A percentile compares a stretch with the other conserved stretches of the same genome.
Conservation (phyloP, 129 eudicot genomes). For the Artemisia argyi region DNA sequence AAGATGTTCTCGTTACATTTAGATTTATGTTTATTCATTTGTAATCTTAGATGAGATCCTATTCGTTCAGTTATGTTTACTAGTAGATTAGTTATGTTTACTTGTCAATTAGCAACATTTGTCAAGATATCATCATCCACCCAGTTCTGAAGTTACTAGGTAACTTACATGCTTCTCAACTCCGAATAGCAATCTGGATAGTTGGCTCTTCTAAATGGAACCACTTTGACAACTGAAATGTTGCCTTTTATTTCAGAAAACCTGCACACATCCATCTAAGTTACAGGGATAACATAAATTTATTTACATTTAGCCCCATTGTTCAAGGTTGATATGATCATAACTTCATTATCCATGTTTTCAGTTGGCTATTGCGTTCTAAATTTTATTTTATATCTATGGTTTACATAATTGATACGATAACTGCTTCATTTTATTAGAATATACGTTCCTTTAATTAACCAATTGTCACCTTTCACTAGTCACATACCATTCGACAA, state of each 20-base stretch:
- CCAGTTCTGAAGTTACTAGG: conserved; percentile 81
- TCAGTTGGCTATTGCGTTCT: conserved; percentile 10
- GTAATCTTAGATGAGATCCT: conserved; percentile 7
- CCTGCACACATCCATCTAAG: conserved; percentile 96
- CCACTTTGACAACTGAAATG: conserved; percentile 54
- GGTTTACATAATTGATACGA: too few relatives aligned
- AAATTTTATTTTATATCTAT: background rate
- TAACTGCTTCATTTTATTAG: too few relatives aligned
- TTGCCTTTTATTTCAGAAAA: conserved; percentile 64
- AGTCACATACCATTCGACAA: too few relatives aligned
- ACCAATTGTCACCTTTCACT: too few relatives aligned
- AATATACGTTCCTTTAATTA: too few relatives aligned
- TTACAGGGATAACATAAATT: conserved; percentile 49
- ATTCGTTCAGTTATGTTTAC: background rate
- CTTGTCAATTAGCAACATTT: conserved; percentile 31
- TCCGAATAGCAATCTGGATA: conserved; percentile 79
- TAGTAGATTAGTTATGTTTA: background rate
- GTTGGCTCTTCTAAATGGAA: conserved; percentile 66
- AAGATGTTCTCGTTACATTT: conserved; percentile 19
- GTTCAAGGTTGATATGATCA: conserved; percentile 18
- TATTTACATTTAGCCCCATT: conserved; percentile 29
- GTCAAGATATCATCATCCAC: conserved; percentile 67
- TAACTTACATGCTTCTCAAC: conserved; percentile 50
- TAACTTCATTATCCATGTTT: conserved; percentile 24
- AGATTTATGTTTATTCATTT: conserved; percentile 7